Evolutionary conservation across 1,284 basidiomycete species (phyloP).

Genomic region (Microbotryum silenes-acaulis): DNA sequence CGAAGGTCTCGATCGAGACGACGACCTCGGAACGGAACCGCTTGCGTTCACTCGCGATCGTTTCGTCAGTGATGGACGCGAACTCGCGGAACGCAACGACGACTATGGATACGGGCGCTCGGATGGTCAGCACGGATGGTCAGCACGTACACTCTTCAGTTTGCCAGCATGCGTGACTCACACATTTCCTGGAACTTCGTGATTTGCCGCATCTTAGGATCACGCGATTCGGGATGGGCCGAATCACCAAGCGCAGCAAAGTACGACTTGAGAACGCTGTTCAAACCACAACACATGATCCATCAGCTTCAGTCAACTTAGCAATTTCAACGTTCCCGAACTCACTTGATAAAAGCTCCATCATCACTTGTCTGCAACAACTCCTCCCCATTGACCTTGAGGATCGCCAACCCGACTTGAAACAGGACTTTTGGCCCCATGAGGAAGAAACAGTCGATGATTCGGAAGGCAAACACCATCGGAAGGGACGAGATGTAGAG

Average conservation of each 20-base stretch:
- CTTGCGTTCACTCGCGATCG: constrained; percentile 77
- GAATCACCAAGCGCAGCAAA: constrained; percentile 90
- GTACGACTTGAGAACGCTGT: constrained; percentile 83
- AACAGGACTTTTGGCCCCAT: constrained; percentile 94
- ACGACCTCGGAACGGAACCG: constrained; percentile 85
- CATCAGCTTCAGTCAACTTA: neutral
- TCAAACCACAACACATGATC: too few relatives aligned
- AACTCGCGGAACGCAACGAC: constrained; percentile 97
- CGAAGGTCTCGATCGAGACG: constrained; percentile 87
- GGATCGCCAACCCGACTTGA: constrained; percentile 94
- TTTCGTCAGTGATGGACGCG: constrained; percentile 85
- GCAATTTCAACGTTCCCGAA: neutral
- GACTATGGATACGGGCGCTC: constrained; percentile 10
- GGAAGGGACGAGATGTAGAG: constrained; percentile 98
- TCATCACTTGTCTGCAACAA: constrained; percentile 94
- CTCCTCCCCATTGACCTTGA: constrained; percentile 96
- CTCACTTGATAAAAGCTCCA: constrained; percentile 86
- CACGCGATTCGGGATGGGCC: constrained; percentile 80
- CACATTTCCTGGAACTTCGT: constrained; percentile 92
- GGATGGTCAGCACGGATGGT: constrained; percentile 36
- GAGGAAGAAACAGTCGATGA: constrained; percentile 98
- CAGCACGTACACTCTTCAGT: constrained; percentile 25
- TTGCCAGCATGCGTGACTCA: neutral
- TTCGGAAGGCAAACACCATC: constrained; percentile 96
- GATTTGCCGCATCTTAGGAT: constrained; percentile 85